Percentiles rank a stretch among this genome's conserved stretches.
phyloP scores from a whole-genome alignment of 2,329 filamentous ascomycete genomes.

The Anthostomella pinea region DNA sequence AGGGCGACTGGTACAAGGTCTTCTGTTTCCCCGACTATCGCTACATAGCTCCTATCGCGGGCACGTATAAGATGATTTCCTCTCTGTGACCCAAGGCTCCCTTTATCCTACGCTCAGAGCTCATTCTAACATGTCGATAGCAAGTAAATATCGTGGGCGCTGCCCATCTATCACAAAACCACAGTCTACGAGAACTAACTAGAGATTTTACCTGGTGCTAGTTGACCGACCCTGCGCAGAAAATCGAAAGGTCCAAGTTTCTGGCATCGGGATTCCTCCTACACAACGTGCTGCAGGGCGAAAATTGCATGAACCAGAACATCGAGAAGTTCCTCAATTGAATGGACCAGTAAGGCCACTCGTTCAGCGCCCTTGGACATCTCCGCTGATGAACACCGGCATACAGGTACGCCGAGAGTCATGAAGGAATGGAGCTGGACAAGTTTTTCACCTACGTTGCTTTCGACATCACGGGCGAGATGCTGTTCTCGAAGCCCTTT shows the following conservation, averaged over 20 bases:
- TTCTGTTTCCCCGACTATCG: conserved; percentile 38
- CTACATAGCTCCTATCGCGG: conserved; percentile 38
- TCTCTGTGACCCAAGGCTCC: conserved; percentile 33
- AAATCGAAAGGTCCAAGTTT: conserved; percentile 33
- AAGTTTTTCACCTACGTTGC: conserved; percentile 27
- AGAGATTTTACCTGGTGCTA: no score
- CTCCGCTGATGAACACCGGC: no score
- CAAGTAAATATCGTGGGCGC: no score
- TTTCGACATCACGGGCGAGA: conserved; percentile 32
- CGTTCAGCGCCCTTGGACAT: no score
- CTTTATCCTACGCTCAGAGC: no score
- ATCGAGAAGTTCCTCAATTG: conserved; percentile 17
- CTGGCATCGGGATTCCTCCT: conserved; percentile 32
- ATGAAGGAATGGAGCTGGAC: conserved; percentile 16
- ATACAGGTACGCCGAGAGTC: conserved; percentile 9
- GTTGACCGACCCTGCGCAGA: no score
- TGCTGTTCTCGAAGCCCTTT: conserved; percentile 30
- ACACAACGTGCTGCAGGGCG: conserved; percentile 28
- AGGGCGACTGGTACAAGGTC: conserved; percentile 34
- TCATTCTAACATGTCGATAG: no score
- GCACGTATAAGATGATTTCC: no score
- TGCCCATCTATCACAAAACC: no score
- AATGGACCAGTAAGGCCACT: no score
- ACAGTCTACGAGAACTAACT: no score
- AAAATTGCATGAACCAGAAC: conserved; percentile 16